phyloP scores from a whole-genome alignment of 345 rosid species.

The Gossypium longicalyx region DNA sequence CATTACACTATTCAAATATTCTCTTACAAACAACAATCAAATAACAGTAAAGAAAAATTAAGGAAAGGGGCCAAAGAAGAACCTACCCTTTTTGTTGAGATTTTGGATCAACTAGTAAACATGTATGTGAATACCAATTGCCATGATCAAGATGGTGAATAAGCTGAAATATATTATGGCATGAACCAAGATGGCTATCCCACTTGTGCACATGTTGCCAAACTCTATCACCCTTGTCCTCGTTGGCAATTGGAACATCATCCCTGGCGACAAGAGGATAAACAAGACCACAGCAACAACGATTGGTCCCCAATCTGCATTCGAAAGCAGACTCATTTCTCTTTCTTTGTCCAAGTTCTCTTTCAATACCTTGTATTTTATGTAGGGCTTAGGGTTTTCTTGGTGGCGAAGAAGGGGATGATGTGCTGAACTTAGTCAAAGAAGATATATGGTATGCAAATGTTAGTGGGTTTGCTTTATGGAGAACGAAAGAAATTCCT shows the following conservation, averaged over 20 bases:
- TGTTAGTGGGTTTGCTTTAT: constrained; percentile 46
- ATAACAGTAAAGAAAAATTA: neutral
- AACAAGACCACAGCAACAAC: constrained; percentile 62
- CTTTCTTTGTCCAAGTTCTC: neutral
- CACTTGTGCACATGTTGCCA: constrained; percentile 89
- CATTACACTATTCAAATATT: neutral
- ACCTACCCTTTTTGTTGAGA: neutral
- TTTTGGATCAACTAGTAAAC: constrained; percentile 27
- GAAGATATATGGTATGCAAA: constrained; percentile 39
- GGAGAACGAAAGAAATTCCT: constrained; percentile 21
- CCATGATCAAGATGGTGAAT: constrained; percentile 71
- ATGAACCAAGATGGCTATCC: constrained; percentile 76
- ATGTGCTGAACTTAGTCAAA: constrained; percentile 49
- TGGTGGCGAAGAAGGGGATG: constrained; percentile 42
- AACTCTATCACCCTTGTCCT: constrained; percentile 74
- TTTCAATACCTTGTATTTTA: constrained; percentile 11
- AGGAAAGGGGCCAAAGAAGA: neutral
- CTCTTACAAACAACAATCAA: neutral
- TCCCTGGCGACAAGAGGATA: constrained; percentile 83
- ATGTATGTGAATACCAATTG: constrained; percentile 61
- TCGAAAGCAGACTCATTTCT: constrained; percentile 30
- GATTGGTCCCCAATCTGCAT: constrained; percentile 88
- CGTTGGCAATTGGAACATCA: constrained; percentile 81
- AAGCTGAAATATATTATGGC: constrained; percentile 77
- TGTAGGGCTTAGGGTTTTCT: constrained; percentile 32